Evolutionary conservation across 1,284 basidiomycete genomes (phyloP).

Genomic region (Austroboletus novae-zelandiae): DNA sequence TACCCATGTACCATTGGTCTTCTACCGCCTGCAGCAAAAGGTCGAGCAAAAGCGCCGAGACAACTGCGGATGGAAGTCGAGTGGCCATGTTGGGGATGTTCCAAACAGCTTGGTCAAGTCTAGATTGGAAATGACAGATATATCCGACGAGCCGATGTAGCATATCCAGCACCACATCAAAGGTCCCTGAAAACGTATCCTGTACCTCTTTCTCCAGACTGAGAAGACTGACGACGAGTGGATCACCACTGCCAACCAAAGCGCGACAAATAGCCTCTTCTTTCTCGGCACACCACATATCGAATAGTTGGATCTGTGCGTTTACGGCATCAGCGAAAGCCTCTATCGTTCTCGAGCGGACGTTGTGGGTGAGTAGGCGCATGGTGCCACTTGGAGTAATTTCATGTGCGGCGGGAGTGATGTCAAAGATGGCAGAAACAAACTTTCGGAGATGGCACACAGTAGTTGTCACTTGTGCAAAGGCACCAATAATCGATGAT

Average conservation of each 20-base stretch:
- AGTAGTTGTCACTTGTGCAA: constrained; percentile 56
- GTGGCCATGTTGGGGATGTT: constrained; percentile 40
- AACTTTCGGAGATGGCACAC: constrained; percentile 64
- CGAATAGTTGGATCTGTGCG: constrained; percentile 53
- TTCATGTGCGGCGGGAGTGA: constrained; percentile 23
- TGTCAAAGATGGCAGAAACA: constrained; percentile 41
- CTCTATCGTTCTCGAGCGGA: constrained; percentile 62
- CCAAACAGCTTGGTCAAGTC: constrained; percentile 38
- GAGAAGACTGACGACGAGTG: constrained; percentile 65
- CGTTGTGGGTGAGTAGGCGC: constrained; percentile 20
- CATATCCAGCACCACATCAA: constrained; percentile 52
- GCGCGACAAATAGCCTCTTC: constrained; percentile 67
- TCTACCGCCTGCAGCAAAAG: constrained; percentile 55
- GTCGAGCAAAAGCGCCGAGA: constrained; percentile 60
- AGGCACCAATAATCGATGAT: constrained; percentile 56
- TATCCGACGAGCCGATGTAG: constrained; percentile 32
- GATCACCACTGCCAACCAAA: constrained; percentile 40
- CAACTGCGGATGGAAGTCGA: constrained; percentile 46
- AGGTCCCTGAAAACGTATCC: constrained; percentile 54
- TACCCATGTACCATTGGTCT: constrained; percentile 54
- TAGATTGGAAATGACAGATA: constrained; percentile 30
- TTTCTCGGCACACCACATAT: constrained; percentile 65
- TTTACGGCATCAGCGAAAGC: constrained; percentile 80
- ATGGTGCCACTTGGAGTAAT: constrained; percentile 17
- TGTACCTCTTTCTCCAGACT: constrained; percentile 57